A percentile compares a stretch with the other conserved stretches of the same genome.
Evolutionary conservation across 768 basidiomycete species (phyloP).

Genomic region (Dendrothele bispora): DNA sequence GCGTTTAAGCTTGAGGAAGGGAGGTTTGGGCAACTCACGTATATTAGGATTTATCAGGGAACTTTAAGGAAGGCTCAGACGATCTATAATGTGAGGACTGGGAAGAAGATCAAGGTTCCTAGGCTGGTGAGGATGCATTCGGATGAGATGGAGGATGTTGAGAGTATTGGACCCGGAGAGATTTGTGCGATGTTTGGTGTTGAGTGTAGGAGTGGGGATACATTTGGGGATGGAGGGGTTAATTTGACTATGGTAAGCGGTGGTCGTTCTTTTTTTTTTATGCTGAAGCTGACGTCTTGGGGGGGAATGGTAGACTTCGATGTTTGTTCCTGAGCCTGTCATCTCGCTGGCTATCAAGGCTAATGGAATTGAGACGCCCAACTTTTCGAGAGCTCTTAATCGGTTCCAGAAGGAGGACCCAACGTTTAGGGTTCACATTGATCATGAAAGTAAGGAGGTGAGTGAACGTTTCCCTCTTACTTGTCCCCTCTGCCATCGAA

Average conservation of each 20-base stretch:
- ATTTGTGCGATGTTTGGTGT: conserved; percentile 99
- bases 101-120: conserved; percentile 97
- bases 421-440: conserved; percentile 96
- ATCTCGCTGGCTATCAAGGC: conserved; percentile 95
- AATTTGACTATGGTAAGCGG: conserved; percentile 89
- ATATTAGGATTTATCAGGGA: conserved; percentile 98
- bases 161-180: conserved; percentile 93
- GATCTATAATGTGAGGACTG: conserved; percentile 91
- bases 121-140: conserved; percentile 96
- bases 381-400: conserved; percentile 94
- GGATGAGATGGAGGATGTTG: conserved; percentile 99
- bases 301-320: conserved; percentile 77
- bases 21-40: conserved; percentile 94
- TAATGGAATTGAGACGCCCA: conserved; percentile 88
- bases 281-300: neutral
- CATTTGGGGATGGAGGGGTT: conserved; percentile 91
- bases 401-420: conserved; percentile 99
- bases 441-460: conserved; percentile 92
- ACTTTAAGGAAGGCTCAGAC: conserved; percentile 81
- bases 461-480: conserved; percentile 6
- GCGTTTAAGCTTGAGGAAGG: conserved; percentile 99
- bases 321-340: conserved; percentile 98
- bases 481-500: neutral
- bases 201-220: conserved; percentile 97
- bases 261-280: conserved; percentile 1